phyloP scores from a whole-genome alignment of 129 eudicot species.

The Apium graveolens region DNA sequence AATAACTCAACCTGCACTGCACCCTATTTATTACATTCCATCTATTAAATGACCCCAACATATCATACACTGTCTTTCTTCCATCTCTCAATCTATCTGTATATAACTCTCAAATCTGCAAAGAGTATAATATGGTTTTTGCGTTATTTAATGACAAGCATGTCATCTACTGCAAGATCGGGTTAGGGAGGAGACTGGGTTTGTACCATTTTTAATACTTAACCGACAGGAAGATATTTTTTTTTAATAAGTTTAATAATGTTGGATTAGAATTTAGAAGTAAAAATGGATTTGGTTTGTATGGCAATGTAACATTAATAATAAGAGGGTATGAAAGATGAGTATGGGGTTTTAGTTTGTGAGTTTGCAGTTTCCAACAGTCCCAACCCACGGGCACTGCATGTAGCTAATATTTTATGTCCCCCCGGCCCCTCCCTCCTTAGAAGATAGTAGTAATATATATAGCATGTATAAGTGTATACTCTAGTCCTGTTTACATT shows the following conservation, averaged over 20 bases:
- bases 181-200: too few relatives aligned
- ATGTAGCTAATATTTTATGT: not conserved
- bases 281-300: too few relatives aligned
- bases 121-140: too few relatives aligned
- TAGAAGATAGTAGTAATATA: not conserved
- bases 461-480: too few relatives aligned
- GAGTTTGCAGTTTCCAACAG: not conserved
- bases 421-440: too few relatives aligned
- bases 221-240: too few relatives aligned
- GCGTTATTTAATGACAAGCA: too few relatives aligned
- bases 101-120: too few relatives aligned
- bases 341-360: not conserved
- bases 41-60: not conserved
- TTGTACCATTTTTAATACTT: too few relatives aligned
- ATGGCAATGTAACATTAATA: not conserved
- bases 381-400: slow-evolving; percentile 3
- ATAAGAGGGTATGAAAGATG: not conserved
- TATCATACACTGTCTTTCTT: not conserved
- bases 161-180: too few relatives aligned
- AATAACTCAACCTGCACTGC: not conserved
- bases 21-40: not conserved
- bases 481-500: too few relatives aligned
- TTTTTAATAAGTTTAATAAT: not conserved
- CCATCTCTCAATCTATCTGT: not conserved
- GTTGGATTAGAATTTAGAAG: not conserved